Conservation (phyloP, 768 basidiomycete genomes). For the Tylopilus subfusipes region DNA sequence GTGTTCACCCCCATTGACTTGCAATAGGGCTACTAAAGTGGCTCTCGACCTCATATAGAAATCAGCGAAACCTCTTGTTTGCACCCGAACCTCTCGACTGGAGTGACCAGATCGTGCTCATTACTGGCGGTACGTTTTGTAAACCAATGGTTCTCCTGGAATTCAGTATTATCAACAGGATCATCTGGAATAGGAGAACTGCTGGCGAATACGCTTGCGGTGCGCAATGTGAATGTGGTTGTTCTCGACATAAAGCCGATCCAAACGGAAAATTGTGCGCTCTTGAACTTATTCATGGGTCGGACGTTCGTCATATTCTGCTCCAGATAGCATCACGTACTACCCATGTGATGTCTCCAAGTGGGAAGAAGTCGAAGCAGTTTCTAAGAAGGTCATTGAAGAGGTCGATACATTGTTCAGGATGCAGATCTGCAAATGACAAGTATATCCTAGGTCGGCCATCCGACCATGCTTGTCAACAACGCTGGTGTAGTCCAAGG, state of each 20-base stretch:
- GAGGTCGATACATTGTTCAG: slow-evolving; percentile 50
- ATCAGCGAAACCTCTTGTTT: slow-evolving; percentile 64
- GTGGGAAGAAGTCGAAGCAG: slow-evolving; percentile 76
- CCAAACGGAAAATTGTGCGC: slow-evolving; percentile 69
- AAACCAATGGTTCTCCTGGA: background rate
- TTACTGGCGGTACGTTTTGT: slow-evolving; percentile 77
- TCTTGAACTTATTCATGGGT: background rate
- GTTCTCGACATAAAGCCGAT: slow-evolving; percentile 84
- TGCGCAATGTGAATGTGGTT: slow-evolving; percentile 76
- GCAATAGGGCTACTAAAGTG: slow-evolving; percentile 63
- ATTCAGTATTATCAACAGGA: slow-evolving; percentile 42
- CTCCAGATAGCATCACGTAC: slow-evolving; percentile 70
- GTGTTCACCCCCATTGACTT: slow-evolving; percentile 3
- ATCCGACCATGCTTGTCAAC: slow-evolving; percentile 88
- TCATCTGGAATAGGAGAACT: slow-evolving; percentile 87
- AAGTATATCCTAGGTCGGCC: slow-evolving; percentile 57
- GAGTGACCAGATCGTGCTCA: slow-evolving; percentile 83
- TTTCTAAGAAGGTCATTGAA: slow-evolving; percentile 67
- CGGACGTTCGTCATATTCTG: slow-evolving; percentile 1
- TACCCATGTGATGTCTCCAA: slow-evolving; percentile 93
- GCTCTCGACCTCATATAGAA: slow-evolving; percentile 70
- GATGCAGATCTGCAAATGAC: background rate
- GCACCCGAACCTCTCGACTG: slow-evolving; percentile 67
- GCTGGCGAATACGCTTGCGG: slow-evolving; percentile 82
- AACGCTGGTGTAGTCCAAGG: slow-evolving; percentile 95